Evolutionary conservation across 495 filamentous ascomycete species (phyloP), one percentile per base, ranked within the genome.

Genomic region (Tuber brumale): DNA sequence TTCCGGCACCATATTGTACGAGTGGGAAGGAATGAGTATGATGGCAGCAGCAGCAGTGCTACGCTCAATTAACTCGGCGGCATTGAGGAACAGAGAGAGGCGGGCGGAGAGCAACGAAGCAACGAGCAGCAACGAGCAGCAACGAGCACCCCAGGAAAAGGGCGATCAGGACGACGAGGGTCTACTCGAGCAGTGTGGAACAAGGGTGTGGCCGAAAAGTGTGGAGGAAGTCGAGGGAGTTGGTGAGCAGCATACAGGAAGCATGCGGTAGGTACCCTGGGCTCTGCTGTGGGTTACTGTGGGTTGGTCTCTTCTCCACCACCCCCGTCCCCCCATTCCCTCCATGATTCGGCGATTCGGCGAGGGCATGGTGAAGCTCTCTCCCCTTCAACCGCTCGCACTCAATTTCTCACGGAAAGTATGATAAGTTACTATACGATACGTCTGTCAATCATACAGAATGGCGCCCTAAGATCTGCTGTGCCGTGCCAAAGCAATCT

Each of bases 141-240:
- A 70, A 73, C 27, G 44, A 74, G 69, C n/a, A 45, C 57, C 51
- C 51, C 74, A 72, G 48, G 69, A 51, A 75, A 46, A 35, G 44
- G 78, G 18, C 72, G 78, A 79, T 79, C 78, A 79, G 73, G 75
- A 73, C 27, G 27, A 66, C 73, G 78, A 79, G 73, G 70, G 70
- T 79, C 70, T 66, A 39, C 37, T 39, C 37, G 37, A 39, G 37
- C 37, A 72, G 76, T 70, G 72, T 79, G 72, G 70, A 70, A 79
- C 78, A 79, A 80, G 78, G 78, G 76, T 79, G 76, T 70, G 76
- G 48, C 70, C 70, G 57, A 78, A 76, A 76, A 71, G 51, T 74
- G 74, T 79, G 77, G 76, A 78, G 70, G 77, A 2, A 39, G 70
- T 70, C n/a, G 51, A 45, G 70, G 77, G 51, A 21, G 77, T 70